phyloP scores from a whole-genome alignment of 148 eudicot genomes.

The Nyssa sinensis region DNA sequence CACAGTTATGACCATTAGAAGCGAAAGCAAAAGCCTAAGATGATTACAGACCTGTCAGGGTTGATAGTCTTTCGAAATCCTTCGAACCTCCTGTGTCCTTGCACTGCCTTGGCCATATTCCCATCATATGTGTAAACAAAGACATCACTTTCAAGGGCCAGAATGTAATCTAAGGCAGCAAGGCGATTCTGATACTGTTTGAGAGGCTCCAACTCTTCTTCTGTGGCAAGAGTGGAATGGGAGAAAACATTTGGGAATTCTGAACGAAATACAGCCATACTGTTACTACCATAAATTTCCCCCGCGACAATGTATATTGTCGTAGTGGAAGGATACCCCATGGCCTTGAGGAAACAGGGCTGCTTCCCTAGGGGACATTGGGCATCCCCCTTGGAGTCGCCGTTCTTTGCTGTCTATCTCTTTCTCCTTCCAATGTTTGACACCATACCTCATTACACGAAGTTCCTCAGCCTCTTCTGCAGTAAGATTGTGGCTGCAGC shows the following conservation, averaged over 20 bases:
- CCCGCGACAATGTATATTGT: conserved; percentile 72
- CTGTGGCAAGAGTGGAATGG: conserved; percentile 53
- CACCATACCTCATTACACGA: conserved; percentile 40
- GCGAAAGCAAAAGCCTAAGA: background rate
- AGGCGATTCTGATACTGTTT: conserved; percentile 49
- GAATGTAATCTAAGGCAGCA: conserved; percentile 62
- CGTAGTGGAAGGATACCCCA: conserved; percentile 58
- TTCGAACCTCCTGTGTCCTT: conserved; percentile 64
- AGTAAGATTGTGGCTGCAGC: conserved; percentile 64
- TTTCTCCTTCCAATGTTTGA: conserved; percentile 70
- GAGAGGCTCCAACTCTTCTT: conserved; percentile 52
- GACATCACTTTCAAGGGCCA: conserved; percentile 67
- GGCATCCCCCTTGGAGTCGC: conserved; percentile 63
- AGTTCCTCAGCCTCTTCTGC: conserved; percentile 48
- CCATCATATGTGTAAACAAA: conserved; percentile 74
- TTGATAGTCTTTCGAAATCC: conserved; percentile 67
- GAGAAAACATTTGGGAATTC: conserved; percentile 58
- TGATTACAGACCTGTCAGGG: conserved; percentile 56
- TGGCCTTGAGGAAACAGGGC: conserved; percentile 67
- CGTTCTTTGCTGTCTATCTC: conserved; percentile 44
- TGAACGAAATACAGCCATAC: conserved; percentile 35
- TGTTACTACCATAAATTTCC: conserved; percentile 52
- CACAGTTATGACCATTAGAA: background rate
- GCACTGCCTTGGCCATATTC: conserved; percentile 85
- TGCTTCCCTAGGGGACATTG: conserved; percentile 79